Percentiles rank a stretch among this genome's conserved stretches.
phyloP scores from a whole-genome alignment of 169 alveolate species.

The Perkinsus marinus region DNA sequence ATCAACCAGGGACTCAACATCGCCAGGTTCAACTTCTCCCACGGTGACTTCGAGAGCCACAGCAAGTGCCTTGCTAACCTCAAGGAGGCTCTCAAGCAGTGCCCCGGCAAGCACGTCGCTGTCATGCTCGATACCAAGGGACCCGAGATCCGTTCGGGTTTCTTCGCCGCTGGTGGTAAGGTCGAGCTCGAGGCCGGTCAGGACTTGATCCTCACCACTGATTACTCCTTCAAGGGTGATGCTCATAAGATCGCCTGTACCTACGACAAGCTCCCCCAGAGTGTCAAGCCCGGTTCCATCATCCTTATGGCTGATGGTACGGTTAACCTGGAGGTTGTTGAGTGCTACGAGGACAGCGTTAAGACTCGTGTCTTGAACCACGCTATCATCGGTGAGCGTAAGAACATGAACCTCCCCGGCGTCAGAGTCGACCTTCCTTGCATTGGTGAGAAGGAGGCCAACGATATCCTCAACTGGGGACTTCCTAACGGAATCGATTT shows the following conservation, averaged over 20 bases:
- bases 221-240: conserved; percentile 78
- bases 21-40: conserved; percentile 96
- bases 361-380: conserved; percentile 73
- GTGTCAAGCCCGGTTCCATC: conserved; percentile 80
- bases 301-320: conserved; percentile 95
- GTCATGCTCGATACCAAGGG: conserved; percentile 96
- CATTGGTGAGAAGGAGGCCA: conserved; percentile 89
- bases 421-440: conserved; percentile 83
- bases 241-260: conserved; percentile 77
- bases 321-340: too few species aligned
- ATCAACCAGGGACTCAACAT: conserved; percentile 90
- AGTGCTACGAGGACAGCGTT: conserved; percentile 46
- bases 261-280: conserved; percentile 73
- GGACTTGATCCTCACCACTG: conserved; percentile 79
- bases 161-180: conserved; percentile 64
- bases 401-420: conserved; percentile 96
- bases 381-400: conserved; percentile 85
- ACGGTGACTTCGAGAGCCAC: conserved; percentile 90
- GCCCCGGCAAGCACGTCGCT: conserved; percentile 80
- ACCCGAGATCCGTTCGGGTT: conserved; percentile 97
- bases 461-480: conserved; percentile 89
- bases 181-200: conserved; percentile 71
- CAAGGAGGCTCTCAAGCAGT: conserved; percentile 75
- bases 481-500: conserved; percentile 84
- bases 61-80: conserved; percentile 62